phyloP scores from a whole-genome alignment of 345 rosid species.

The Pugionium dolabratum region DNA sequence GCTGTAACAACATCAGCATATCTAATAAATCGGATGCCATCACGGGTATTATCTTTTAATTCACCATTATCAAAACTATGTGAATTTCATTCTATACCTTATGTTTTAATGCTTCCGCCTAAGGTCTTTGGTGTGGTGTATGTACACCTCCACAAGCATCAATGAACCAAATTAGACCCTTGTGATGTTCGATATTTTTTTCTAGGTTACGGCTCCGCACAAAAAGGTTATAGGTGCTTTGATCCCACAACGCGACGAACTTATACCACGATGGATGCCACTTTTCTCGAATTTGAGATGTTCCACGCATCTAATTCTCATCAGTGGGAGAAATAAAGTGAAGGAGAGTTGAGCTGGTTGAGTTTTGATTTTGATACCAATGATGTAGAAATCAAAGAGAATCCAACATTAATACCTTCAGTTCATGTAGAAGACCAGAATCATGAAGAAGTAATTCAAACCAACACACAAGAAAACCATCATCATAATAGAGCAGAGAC shows the following conservation, averaged over 20 bases:
- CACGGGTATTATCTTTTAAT: background rate
- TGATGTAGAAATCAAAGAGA: too few relatives aligned
- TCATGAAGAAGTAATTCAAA: too few relatives aligned
- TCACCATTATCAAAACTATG: background rate
- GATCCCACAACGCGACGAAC: background rate
- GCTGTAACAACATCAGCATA: background rate
- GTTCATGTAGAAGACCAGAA: too few relatives aligned
- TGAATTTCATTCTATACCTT: background rate
- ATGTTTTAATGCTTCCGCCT: background rate
- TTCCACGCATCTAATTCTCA: background rate
- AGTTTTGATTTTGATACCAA: background rate
- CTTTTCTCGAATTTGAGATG: background rate
- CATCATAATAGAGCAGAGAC: too few relatives aligned
- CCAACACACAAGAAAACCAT: too few relatives aligned
- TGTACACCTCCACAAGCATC: background rate
- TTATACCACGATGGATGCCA: background rate
- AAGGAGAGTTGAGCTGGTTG: background rate
- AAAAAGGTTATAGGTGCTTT: background rate
- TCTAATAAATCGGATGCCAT: background rate
- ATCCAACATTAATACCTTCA: too few relatives aligned
- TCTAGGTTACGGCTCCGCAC: background rate
- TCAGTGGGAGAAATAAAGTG: background rate
- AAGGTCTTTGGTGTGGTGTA: background rate
- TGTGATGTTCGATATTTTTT: background rate
- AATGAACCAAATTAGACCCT: background rate